A percentile compares a stretch with the other conserved stretches of the same genome.
Conservation (phyloP, 768 basidiomycete genomes). For the Mycena floridula region DNA sequence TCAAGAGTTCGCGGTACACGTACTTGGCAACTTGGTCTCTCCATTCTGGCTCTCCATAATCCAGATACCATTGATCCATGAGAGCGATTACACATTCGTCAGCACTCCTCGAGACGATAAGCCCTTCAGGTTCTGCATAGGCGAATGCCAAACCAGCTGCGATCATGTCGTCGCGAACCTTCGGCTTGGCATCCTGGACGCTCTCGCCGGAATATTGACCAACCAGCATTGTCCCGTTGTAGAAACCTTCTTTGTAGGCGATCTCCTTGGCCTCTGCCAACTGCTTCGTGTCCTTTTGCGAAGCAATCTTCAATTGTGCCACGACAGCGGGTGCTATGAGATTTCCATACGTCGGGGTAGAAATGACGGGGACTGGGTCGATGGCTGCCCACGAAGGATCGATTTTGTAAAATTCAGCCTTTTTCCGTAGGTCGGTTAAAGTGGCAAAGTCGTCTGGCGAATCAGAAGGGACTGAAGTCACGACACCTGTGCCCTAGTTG, state of each 20-base stretch:
- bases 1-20: conserved; percentile 18
- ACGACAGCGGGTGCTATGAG: conserved; percentile 80
- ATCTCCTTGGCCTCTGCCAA: conserved; percentile 96
- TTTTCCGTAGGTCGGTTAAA: conserved; percentile 87
- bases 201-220: conserved; percentile 87
- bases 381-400: conserved; percentile 81
- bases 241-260: conserved; percentile 98
- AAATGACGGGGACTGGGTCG: conserved; percentile 83
- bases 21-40: conserved; percentile 79
- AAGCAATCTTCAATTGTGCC: conserved; percentile 89
- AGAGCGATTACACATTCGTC: conserved; percentile 98
- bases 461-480: conserved; percentile 96
- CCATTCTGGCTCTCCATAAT: conserved; percentile 94
- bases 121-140: conserved; percentile 93
- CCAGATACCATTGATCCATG: conserved; percentile 99
- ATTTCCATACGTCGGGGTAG: conserved; percentile 89
- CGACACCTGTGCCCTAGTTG: conserved; percentile 86
- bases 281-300: conserved; percentile 90
- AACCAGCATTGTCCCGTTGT: conserved; percentile 84
- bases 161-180: conserved; percentile 83
- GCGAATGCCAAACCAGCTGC: conserved; percentile 71
- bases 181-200: conserved; percentile 89
- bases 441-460: conserved; percentile 96
- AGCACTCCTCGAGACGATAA: conserved; percentile 84
- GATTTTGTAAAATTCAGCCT: conserved; percentile 94